Percentiles rank a stretch among this genome's conserved stretches.
Conservation (phyloP, 2,329 filamentous ascomycete species). For the Paecilomyces dactylethromorphus region DNA sequence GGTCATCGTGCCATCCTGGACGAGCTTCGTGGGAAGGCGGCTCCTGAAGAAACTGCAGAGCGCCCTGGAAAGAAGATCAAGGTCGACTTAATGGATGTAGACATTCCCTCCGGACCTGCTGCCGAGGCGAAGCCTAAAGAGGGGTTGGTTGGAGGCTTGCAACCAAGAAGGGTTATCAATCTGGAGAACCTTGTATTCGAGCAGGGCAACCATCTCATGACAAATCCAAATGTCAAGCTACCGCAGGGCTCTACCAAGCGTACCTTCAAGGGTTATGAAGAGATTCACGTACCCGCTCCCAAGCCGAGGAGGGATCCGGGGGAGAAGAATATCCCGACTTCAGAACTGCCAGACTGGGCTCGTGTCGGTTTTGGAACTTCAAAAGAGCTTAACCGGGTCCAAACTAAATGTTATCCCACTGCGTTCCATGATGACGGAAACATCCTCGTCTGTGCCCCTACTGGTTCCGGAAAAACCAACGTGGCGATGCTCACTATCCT, state of each 20-base stretch:
- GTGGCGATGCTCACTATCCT: constrained; percentile 96
- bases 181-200: constrained; percentile 95
- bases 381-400: constrained; percentile 87
- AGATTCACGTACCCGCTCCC: constrained; percentile 92
- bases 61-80: constrained; percentile 77
- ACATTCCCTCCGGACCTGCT: constrained; percentile 57
- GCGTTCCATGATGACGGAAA: constrained; percentile 94
- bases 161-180: constrained; percentile 83
- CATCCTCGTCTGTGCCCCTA: constrained; percentile 95
- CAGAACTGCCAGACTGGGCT: constrained; percentile 89
- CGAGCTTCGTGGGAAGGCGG: constrained; percentile 68
- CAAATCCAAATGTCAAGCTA: constrained; percentile 90
- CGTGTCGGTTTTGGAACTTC: constrained; percentile 76
- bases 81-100: constrained; percentile 76
- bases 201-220: constrained; percentile 98
- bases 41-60: constrained; percentile 50
- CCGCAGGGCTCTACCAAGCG: constrained; percentile 93
- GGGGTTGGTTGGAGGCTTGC: constrained; percentile 71
- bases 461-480: constrained; percentile 96
- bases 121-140: constrained; percentile 52
- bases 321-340: constrained; percentile 75
- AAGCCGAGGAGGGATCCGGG: constrained; percentile 77
- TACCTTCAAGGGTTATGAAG: constrained; percentile 96
- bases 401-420: constrained; percentile 84
- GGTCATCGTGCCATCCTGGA: constrained; percentile 82